Percentiles rank a stretch among this genome's conserved stretches.
These are phyloP conservation scores for Aegilops sharonensis DNA, from an alignment of 176 grass and related monocot species.

Conservation along the genomic window DNA sequence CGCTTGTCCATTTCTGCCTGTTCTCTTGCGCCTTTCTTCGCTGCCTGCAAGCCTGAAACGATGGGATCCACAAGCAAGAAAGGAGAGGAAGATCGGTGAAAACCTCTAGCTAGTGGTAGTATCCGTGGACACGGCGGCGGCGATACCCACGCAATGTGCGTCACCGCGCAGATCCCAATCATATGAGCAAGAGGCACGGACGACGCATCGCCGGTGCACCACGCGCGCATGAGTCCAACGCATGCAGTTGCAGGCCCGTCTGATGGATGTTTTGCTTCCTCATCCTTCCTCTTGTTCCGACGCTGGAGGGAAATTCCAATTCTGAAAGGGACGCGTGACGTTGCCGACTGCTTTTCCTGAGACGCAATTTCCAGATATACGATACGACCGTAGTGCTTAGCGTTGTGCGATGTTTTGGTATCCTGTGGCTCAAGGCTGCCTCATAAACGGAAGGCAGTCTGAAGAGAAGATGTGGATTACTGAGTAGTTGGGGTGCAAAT, in stretches of 20 bases:
- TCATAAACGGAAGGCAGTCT: neutral
- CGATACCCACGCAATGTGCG: constrained; percentile 21
- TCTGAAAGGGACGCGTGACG: constrained; percentile 19
- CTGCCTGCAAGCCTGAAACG: neutral
- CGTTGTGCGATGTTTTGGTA: too few relatives aligned
- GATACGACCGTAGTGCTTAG: too few relatives aligned
- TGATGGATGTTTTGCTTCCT: neutral
- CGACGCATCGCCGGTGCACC: neutral
- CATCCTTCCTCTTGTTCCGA: constrained; percentile 40
- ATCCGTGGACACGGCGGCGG: neutral
- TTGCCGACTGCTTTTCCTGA: neutral
- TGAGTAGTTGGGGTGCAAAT: too few relatives aligned
- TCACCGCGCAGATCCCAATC: neutral
- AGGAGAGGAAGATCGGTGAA: neutral
- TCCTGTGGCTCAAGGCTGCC: neutral
- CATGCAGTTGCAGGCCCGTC: neutral
- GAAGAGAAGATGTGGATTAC: neutral
- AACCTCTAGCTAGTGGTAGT: neutral
- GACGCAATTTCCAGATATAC: neutral
- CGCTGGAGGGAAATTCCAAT: constrained; percentile 15
- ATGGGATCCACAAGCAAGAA: neutral
- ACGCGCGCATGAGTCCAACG: neutral
- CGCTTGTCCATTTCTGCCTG: neutral
- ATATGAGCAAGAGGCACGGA: neutral
- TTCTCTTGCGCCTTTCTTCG: constrained; percentile 6